Evolutionary conservation across 495 filamentous ascomycete species (phyloP), one percentile per base, ranked within the genome.

Genomic region (Podospora didyma): DNA sequence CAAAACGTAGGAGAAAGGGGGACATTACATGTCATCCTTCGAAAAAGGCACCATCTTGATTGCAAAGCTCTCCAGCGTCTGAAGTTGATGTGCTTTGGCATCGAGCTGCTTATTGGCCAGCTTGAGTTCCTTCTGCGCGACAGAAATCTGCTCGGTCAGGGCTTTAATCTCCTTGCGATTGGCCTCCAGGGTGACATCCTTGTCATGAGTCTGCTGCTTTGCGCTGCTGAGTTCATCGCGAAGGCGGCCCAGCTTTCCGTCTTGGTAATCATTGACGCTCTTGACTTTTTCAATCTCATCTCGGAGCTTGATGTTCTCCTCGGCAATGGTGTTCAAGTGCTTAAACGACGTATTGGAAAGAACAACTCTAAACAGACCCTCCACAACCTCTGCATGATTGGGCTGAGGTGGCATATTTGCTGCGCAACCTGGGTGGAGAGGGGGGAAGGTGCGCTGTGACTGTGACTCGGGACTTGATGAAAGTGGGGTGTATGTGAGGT

Each of bases 11-110:
- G 1, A 28, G 20, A 51, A 24, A 24, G 12, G 6, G 17, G 5
- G 31, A n/a, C 16, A 54, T 54, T 44, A 58, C 60, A 55, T 62
- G 19, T 54, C 51, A 22, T 53, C 48, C 7, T 5, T 26, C 0
- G 22, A 3, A 9, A 46, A 17, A 0, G 20, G 9, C 2, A 21
- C 35, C 42, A 58, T 7, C 41, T 46, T 28, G 34, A 46, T 12
- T 2, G 56, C 50, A 17, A 58, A 58, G 1, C 14, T 37, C 7
- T 46, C 19, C 19, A 58, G n/a, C 28, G 0, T 22, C 0, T 12
- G 1, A 12, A 53, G 24, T 37, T 58, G 2, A 7, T 37, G 6
- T 17, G 4, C 46, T 19, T 14, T 11, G 0, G 41, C 11, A 0
- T 21, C 26, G 2, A 46, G 24, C 1, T 53, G 20, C 6, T 5